These are phyloP conservation scores for Euphorbia pulcherrima DNA, from an alignment of 345 rosid species.

Conservation along the genomic window DNA sequence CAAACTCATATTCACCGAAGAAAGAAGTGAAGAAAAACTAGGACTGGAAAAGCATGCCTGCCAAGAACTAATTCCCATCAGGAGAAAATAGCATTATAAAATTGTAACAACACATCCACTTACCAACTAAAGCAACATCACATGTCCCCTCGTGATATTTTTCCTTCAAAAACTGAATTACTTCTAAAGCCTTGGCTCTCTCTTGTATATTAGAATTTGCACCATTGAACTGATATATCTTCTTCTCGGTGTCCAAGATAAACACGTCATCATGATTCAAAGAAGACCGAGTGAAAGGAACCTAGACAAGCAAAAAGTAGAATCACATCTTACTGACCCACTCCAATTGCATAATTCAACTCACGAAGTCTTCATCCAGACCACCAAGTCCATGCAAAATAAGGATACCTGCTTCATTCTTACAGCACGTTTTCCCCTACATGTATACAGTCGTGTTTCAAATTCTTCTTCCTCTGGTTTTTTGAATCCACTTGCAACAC, in stretches of 20 bases:
- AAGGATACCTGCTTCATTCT: slow-evolving; percentile 84
- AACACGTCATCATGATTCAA: slow-evolving; percentile 98
- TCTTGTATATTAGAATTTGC: slow-evolving; percentile 97
- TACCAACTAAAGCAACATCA: slow-evolving; percentile 85
- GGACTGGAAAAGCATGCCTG: not conserved
- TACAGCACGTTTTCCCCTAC: slow-evolving; percentile 85
- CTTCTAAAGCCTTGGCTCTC: slow-evolving; percentile 95
- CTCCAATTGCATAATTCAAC: slow-evolving; percentile 11
- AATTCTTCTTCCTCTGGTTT: slow-evolving; percentile 78
- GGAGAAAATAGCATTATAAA: slow-evolving; percentile 1
- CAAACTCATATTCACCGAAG: slow-evolving; percentile 6
- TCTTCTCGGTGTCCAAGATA: slow-evolving; percentile 72
- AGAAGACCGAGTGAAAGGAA: slow-evolving; percentile 91
- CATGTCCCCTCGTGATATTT: slow-evolving; percentile 78
- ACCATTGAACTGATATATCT: slow-evolving; percentile 97
- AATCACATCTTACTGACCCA: slow-evolving; percentile 21
- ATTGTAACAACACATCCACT: slow-evolving; percentile 23
- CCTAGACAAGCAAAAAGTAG: slow-evolving; percentile 44
- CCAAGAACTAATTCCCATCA: not conserved
- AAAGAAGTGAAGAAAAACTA: not conserved
- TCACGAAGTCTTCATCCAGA: slow-evolving; percentile 4
- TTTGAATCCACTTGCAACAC: slow-evolving; percentile 92
- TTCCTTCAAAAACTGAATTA: slow-evolving; percentile 87
- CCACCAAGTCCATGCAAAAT: slow-evolving; percentile 2
- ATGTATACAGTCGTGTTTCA: slow-evolving; percentile 79